Evolutionary conservation across 75 land plant genomes (phyloP).

Genomic region (Cryptomeria japonica): DNA sequence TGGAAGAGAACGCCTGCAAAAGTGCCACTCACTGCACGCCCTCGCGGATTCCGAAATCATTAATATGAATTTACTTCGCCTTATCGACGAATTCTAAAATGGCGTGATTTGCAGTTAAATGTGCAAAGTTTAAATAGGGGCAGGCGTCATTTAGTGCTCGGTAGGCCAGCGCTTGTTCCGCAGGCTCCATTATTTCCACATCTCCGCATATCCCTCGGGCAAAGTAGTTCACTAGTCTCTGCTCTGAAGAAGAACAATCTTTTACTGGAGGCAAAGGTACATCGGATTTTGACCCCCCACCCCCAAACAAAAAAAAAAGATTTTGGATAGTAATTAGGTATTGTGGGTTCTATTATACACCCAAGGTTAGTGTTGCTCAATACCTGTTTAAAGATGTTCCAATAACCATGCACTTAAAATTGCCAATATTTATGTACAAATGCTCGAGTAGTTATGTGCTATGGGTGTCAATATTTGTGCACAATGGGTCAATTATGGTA

Average conservation of each 20-base stretch:
- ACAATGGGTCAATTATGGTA: too few relatives aligned
- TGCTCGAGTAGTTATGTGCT: too few relatives aligned
- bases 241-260: slow-evolving; percentile 14
- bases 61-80: slow-evolving; percentile 17
- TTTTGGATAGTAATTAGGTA: too few relatives aligned
- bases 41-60: slow-evolving; percentile 29
- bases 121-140: slow-evolving; percentile 35
- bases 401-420: too few relatives aligned
- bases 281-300: too few relatives aligned
- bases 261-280: slow-evolving; percentile 15
- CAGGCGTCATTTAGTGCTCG: slow-evolving; percentile 36
- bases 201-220: slow-evolving; percentile 15
- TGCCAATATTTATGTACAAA: too few relatives aligned
- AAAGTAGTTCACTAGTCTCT: slow-evolving; percentile 29
- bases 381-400: too few relatives aligned
- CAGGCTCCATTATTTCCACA: not conserved
- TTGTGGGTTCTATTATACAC: too few relatives aligned
- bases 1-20: slow-evolving; percentile 20
- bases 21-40: slow-evolving; percentile 33
- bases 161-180: slow-evolving; percentile 19
- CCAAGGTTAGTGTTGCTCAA: too few relatives aligned
- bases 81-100: slow-evolving; percentile 24
- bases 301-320: too few relatives aligned
- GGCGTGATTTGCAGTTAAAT: slow-evolving; percentile 44
- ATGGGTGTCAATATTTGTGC: too few relatives aligned